Conservation (phyloP, 441 rosid species). For the California macrophylla region DNA sequence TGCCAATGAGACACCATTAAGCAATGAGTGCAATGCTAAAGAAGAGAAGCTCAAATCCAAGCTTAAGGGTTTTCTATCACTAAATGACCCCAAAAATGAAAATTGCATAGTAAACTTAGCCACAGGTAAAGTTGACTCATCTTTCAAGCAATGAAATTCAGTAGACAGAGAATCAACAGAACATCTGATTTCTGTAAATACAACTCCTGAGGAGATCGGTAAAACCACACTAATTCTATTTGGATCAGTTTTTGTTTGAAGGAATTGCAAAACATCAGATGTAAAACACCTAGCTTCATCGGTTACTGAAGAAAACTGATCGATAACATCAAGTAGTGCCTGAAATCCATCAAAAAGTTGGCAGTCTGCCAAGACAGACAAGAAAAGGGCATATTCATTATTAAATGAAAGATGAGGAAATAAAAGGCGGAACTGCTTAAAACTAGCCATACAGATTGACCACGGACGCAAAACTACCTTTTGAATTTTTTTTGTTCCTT, state of each 20-base stretch:
- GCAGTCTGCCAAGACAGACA: constrained; percentile 41
- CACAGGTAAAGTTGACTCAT: constrained; percentile 35
- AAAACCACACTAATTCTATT: constrained; percentile 31
- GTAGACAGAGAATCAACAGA: constrained; percentile 44
- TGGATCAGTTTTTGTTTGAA: constrained; percentile 37
- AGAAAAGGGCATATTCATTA: constrained; percentile 12
- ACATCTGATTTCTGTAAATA: constrained; percentile 36
- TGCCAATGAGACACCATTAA: constrained; percentile 46
- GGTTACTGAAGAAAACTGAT: constrained; percentile 48
- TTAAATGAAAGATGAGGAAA: constrained; percentile 12
- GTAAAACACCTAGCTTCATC: constrained; percentile 49
- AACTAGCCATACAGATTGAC: too few relatives aligned
- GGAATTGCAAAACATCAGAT: constrained; percentile 51
- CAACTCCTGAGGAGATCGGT: constrained; percentile 28
- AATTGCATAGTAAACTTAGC: constrained; percentile 55
- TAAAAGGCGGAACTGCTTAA: neutral
- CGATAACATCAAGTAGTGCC: constrained; percentile 48
- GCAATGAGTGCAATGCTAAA: constrained; percentile 44
- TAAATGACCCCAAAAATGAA: constrained; percentile 45
- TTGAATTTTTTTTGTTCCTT: too few relatives aligned
- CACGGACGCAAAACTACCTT: too few relatives aligned
- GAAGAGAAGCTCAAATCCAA: constrained; percentile 47
- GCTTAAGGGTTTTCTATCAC: constrained; percentile 35
- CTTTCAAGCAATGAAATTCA: constrained; percentile 29
- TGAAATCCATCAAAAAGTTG: constrained; percentile 43